phyloP scores from a whole-genome alignment of 768 basidiomycete species.

The Podaxis sp. region DNA sequence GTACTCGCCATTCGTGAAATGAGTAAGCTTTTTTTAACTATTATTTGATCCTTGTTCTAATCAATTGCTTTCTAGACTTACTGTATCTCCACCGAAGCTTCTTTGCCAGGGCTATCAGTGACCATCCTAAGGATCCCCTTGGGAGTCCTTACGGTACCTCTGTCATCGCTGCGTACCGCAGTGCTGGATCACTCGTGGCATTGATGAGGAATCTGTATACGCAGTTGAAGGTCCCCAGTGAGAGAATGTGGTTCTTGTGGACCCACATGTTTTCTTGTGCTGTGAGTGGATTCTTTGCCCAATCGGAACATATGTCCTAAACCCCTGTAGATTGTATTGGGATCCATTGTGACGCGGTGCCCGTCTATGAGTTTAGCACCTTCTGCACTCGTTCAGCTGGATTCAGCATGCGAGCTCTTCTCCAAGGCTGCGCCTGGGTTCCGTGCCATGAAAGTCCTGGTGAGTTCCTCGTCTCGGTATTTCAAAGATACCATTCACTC shows the following conservation, averaged over 20 bases:
- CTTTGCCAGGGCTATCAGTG: slow-evolving; percentile 71
- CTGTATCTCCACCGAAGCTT: slow-evolving; percentile 73
- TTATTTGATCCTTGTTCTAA: slow-evolving; percentile 10
- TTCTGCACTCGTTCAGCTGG: slow-evolving; percentile 70
- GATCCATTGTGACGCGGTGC: slow-evolving; percentile 75
- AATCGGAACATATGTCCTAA: slow-evolving; percentile 12
- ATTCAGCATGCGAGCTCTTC: slow-evolving; percentile 75
- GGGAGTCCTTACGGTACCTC: slow-evolving; percentile 73
- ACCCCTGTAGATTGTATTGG: slow-evolving; percentile 56
- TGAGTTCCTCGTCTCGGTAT: slow-evolving; percentile 29
- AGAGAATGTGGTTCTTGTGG: slow-evolving; percentile 67
- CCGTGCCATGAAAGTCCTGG: slow-evolving; percentile 63
- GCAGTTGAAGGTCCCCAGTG: slow-evolving; percentile 61
- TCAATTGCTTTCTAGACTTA: slow-evolving; percentile 44
- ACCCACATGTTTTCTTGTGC: slow-evolving; percentile 67
- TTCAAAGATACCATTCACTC: slow-evolving; percentile 3
- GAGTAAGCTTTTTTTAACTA: slow-evolving; percentile 43
- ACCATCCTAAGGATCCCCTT: slow-evolving; percentile 72
- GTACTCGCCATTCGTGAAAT: slow-evolving; percentile 68
- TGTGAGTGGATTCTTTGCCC: slow-evolving; percentile 36
- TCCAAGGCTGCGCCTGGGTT: slow-evolving; percentile 68
- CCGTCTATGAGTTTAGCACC: slow-evolving; percentile 79
- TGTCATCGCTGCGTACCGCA: slow-evolving; percentile 73
- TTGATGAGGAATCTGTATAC: slow-evolving; percentile 68
- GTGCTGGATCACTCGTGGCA: slow-evolving; percentile 69